Evolutionary conservation across 1,284 basidiomycete genomes (phyloP).

Genomic region (Cutaneotrichosporon spelunceum): DNA sequence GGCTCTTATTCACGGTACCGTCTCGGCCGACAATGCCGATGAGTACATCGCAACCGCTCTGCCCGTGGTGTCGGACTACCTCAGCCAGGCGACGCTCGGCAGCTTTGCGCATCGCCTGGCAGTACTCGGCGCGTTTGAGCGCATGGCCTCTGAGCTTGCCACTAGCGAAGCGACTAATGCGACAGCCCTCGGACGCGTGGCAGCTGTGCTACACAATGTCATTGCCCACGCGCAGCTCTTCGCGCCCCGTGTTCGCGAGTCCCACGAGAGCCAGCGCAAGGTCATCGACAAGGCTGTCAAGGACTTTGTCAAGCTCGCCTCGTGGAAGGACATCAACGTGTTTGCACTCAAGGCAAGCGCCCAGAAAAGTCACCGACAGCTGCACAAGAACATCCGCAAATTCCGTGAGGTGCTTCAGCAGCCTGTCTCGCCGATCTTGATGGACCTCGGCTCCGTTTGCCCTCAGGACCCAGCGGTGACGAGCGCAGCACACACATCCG

Average conservation of each 20-base stretch:
- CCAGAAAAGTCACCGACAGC: constrained; percentile 80
- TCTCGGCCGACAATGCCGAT: constrained; percentile 53
- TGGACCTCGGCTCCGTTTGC: constrained; percentile 33
- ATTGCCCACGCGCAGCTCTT: constrained; percentile 68
- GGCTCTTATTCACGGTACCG: constrained; percentile 64
- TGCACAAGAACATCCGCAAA: constrained; percentile 88
- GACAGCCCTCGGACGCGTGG: constrained; percentile 55
- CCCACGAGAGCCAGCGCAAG: constrained; percentile 62
- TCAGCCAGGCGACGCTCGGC: constrained; percentile 74
- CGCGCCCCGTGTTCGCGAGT: constrained; percentile 55
- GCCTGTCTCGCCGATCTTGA: constrained; percentile 57
- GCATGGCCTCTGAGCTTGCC: constrained; percentile 41
- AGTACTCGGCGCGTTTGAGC: constrained; percentile 68
- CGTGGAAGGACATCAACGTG: constrained; percentile 97
- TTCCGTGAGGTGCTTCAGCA: constrained; percentile 85
- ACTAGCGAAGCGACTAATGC: constrained; percentile 45
- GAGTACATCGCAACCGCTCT: constrained; percentile 62
- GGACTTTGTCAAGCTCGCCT: constrained; percentile 87
- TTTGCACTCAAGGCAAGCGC: constrained; percentile 91
- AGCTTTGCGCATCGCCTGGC: constrained; percentile 71
- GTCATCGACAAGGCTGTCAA: constrained; percentile 76
- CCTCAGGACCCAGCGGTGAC: constrained; percentile 31
- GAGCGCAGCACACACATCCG: background rate
- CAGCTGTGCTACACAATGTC: constrained; percentile 66
- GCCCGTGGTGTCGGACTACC: constrained; percentile 76